A percentile compares a stretch with the other conserved stretches of the same genome.
phyloP scores from a whole-genome alignment of 1,284 basidiomycete genomes.

The Apiotrichum veenhuisii region DNA sequence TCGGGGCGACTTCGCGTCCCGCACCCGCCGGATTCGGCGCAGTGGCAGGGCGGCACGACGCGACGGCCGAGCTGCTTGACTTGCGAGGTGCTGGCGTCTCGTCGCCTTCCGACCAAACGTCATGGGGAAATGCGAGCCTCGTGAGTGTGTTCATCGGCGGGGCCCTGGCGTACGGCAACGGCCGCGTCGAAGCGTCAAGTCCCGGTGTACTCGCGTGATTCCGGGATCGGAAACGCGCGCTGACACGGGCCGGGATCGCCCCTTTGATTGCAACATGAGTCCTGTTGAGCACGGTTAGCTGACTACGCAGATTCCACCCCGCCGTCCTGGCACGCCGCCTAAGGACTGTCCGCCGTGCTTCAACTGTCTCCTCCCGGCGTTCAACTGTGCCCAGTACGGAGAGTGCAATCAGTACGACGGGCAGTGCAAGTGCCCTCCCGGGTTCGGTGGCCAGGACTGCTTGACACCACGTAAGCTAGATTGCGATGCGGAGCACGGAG shows the following conservation, averaged over 20 bases:
- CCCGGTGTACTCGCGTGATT: too few species aligned
- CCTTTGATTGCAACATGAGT: neutral
- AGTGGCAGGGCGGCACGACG: neutral
- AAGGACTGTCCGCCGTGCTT: slow-evolving; percentile 60
- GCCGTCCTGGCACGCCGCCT: slow-evolving; percentile 11
- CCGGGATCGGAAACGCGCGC: too few species aligned
- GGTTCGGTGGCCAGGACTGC: slow-evolving; percentile 88
- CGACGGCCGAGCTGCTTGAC: slow-evolving; percentile 19
- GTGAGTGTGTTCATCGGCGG: neutral
- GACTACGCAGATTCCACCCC: slow-evolving; percentile 24
- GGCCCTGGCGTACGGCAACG: neutral
- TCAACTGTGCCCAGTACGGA: slow-evolving; percentile 79
- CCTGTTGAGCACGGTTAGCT: neutral
- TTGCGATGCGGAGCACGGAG: neutral
- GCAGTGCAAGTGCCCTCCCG: slow-evolving; percentile 82
- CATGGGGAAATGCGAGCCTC: slow-evolving; percentile 5
- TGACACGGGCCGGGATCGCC: neutral
- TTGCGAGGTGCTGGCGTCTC: slow-evolving; percentile 13
- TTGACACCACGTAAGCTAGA: slow-evolving; percentile 66
- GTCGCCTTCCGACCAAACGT: neutral
- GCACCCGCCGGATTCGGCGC: neutral
- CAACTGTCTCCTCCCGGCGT: slow-evolving; percentile 77
- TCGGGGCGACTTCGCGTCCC: neutral
- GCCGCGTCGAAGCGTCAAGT: too few species aligned
- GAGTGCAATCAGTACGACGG: slow-evolving; percentile 82